Base-by-base conservation (phyloP, 352 stramenopile species). In the Thalassiosira tumida region DNA sequence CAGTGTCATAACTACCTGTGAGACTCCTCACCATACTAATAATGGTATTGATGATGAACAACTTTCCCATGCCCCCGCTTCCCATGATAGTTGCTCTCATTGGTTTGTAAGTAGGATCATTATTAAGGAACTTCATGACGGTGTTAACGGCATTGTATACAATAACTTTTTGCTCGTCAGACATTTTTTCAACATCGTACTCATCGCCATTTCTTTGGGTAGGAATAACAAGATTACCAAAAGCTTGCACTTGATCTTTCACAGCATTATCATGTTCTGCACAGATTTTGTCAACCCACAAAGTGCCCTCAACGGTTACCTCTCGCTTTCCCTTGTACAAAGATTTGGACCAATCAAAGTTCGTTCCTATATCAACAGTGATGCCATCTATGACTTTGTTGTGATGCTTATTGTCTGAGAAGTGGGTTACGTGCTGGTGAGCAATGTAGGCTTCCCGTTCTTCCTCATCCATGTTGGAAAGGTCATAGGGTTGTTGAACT, bases 91-190 rank as follows among this genome's bases (percentile, higher is more conserved):
- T 89, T 21, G 64, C 73, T 24, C 74, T 24, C 41, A 89, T 50
- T 78, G 83, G 83, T 33, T 78, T 59, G 47, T 86, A 89, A 50
- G 33, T 64, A n/a, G 35, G 31, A 24, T 89, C 80, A 31, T 91
- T 91, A 3, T 38, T 84, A 3, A 91, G 67, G 73, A 91, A 88
- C 35, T 91, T 88, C 15, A 91, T 70, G 38, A 82, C 54, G n/a
- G 78, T 84, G 54, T 87, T 67, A 13, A 91, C 47, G 10, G 67
- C 62, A 5, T 17, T 43, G 24, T 73, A 69, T 13, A 89, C 84
- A 17, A 89, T 84, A 4, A 64, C 31, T n/a, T 64, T 62, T 59
- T 89, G 84, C 10, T 85, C 62, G 0, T n/a, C n/a, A n/a, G 78
- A 50, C 37, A 67, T 21, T 37, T 21, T 37, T 4, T 85, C 51